These are phyloP conservation scores for Phytopythium montanum DNA, from an alignment of 352 stramenopile species.

Conservation along the genomic window DNA sequence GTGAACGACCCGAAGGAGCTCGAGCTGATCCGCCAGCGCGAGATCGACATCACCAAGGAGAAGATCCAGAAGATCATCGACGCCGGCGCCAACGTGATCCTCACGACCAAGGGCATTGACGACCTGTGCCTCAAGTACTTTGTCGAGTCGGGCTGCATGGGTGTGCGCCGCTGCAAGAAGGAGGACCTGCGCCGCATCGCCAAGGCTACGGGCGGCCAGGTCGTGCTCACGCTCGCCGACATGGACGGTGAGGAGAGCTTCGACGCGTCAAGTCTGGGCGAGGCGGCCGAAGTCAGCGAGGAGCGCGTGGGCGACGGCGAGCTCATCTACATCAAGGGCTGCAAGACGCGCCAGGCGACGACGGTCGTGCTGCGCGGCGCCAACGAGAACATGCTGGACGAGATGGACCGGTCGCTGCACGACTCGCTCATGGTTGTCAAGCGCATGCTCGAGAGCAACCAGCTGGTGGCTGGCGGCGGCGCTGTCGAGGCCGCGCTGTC, in stretches of 20 bases:
- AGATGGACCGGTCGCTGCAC: constrained; percentile 99
- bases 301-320: constrained; percentile 98
- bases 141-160: constrained; percentile 97
- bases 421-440: constrained; percentile 99
- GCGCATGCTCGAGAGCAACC: constrained; percentile 99
- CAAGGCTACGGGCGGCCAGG: constrained; percentile 96
- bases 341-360: constrained; percentile 91
- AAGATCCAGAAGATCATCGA: constrained; percentile 99
- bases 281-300: constrained; percentile 93
- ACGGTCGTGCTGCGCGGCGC: constrained; percentile 98
- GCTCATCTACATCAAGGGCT: constrained; percentile 98
- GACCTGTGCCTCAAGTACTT: constrained; percentile 99
- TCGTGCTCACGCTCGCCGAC: constrained; percentile 98
- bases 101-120: constrained; percentile 99
- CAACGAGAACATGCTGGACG: constrained; percentile 99
- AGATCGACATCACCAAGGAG: constrained; percentile 99
- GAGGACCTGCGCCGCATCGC: constrained; percentile 98
- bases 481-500: constrained; percentile 97
- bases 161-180: constrained; percentile 96
- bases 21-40: constrained; percentile 97
- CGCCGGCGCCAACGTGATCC: constrained; percentile 96
- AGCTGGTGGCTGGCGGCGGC: constrained; percentile 96
- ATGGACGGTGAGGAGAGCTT: constrained; percentile 99
- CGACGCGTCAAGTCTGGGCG: constrained; percentile 91
- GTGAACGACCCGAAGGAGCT: constrained; percentile 95